Conservation (phyloP, 1,139 yeast genomes). For the Candida labiduridarum region DNA sequence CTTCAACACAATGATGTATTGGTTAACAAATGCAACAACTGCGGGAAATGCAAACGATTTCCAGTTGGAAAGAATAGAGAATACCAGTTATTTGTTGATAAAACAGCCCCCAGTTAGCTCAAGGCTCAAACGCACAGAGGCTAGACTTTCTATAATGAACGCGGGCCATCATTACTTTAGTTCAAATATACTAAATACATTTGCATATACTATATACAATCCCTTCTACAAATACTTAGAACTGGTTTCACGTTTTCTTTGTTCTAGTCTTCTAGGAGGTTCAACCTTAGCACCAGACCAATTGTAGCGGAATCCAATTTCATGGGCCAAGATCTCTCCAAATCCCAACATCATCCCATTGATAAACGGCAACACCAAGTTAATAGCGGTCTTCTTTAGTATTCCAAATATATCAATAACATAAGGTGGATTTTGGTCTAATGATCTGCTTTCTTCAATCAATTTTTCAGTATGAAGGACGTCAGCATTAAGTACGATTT, state of each 20-base stretch:
- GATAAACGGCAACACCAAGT: slow-evolving; percentile 80
- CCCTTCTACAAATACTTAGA: slow-evolving; percentile 21
- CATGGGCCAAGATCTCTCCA: slow-evolving; percentile 95
- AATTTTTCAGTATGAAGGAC: slow-evolving; percentile 25
- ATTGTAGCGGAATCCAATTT: slow-evolving; percentile 77
- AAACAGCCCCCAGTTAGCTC: slow-evolving; percentile 10
- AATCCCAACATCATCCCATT: slow-evolving; percentile 97
- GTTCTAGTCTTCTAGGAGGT: slow-evolving; percentile 37
- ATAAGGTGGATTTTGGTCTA: slow-evolving; percentile 15
- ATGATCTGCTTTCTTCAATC: slow-evolving; percentile 22
- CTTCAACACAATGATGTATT: slow-evolving; percentile 35
- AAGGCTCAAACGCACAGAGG: neutral
- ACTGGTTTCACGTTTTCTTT: slow-evolving; percentile 18
- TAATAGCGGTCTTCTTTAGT: slow-evolving; percentile 61
- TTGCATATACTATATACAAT: neutral
- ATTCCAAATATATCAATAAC: slow-evolving; percentile 35
- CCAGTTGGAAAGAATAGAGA: slow-evolving; percentile 38
- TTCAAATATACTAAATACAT: neutral
- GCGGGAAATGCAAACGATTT: slow-evolving; percentile 30
- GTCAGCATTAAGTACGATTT: slow-evolving; percentile 45
- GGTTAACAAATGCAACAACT: slow-evolving; percentile 28
- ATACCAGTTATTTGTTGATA: slow-evolving; percentile 32
- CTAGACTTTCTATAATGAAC: neutral
- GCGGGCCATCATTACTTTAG: neutral
- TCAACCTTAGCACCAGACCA: slow-evolving; percentile 76